These are phyloP conservation scores for Silene coronaria DNA, from an alignment of 179 eudicot species.

Conservation along the genomic window DNA sequence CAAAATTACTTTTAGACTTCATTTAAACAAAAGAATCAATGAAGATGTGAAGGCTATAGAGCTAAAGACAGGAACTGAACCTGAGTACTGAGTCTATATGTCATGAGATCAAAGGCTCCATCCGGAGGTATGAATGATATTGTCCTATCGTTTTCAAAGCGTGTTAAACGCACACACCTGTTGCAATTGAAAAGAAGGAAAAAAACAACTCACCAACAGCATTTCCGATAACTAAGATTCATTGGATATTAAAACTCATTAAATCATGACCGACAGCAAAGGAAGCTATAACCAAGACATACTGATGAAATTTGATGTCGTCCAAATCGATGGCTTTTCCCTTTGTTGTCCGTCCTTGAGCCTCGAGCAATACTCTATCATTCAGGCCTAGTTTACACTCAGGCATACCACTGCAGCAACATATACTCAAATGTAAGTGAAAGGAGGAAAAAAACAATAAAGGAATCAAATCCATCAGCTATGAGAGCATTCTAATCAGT, in stretches of 20 bases:
- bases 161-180: slow-evolving; percentile 91
- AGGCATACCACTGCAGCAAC: slow-evolving; percentile 88
- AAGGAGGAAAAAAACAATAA: background rate
- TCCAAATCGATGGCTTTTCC: slow-evolving; percentile 94
- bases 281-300: slow-evolving; percentile 24
- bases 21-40: slow-evolving; percentile 1
- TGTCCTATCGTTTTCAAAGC: slow-evolving; percentile 86
- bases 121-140: slow-evolving; percentile 93
- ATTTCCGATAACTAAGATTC: background rate
- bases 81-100: slow-evolving; percentile 93
- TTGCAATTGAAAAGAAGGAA: slow-evolving; percentile 4
- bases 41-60: background rate
- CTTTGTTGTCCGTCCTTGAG: slow-evolving; percentile 82
- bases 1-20: background rate
- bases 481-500: background rate
- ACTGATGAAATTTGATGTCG: slow-evolving; percentile 98
- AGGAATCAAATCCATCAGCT: background rate
- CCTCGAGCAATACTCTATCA: slow-evolving; percentile 85
- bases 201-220: slow-evolving; percentile 9
- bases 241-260: background rate
- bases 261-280: slow-evolving; percentile 3
- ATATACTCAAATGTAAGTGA: background rate
- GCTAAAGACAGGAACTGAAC: slow-evolving; percentile 26
- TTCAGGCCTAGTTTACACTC: slow-evolving; percentile 96
- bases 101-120: slow-evolving; percentile 94